Percentiles rank a stretch among this genome's conserved stretches.
phyloP scores from a whole-genome alignment of 2,329 filamentous ascomycete genomes.

The Spiromastix sp. region DNA sequence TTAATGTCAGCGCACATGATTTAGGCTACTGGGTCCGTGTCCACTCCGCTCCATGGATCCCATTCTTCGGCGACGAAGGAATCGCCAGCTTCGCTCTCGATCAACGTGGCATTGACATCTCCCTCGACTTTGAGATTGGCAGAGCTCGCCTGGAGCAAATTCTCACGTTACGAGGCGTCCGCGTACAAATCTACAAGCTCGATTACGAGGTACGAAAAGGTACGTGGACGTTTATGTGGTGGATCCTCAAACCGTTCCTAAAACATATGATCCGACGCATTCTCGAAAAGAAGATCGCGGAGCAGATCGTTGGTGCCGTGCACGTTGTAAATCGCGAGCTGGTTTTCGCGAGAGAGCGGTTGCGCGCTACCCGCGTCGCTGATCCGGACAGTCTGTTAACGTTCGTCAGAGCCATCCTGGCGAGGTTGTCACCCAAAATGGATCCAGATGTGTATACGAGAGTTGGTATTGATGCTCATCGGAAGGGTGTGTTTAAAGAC shows the following conservation, averaged over 20 bases:
- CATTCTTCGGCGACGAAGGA: conserved; percentile 63
- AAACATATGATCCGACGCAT: conserved; percentile 69
- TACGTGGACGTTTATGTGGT: conserved; percentile 66
- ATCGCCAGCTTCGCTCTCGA: conserved; percentile 80
- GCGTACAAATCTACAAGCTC: conserved; percentile 77
- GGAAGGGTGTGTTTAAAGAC: conserved; percentile 62
- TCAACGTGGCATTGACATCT: conserved; percentile 75
- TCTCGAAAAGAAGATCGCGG: conserved; percentile 67
- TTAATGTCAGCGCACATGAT: conserved; percentile 76
- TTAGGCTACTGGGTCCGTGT: conserved; percentile 82
- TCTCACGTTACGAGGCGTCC: conserved; percentile 62
- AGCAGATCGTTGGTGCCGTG: conserved; percentile 58
- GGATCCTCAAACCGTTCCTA: conserved; percentile 74
- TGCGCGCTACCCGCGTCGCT: conserved; percentile 75
- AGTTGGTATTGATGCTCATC: conserved; percentile 56
- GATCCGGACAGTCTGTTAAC: conserved; percentile 70
- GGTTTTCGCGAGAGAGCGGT: conserved; percentile 72
- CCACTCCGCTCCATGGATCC: conserved; percentile 59
- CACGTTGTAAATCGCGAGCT: conserved; percentile 74
- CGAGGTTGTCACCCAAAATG: conserved; percentile 59
- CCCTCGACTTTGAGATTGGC: conserved; percentile 73
- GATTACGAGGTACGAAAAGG: conserved; percentile 61
- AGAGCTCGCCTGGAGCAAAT: conserved; percentile 71
- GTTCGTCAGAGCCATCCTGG: conserved; percentile 72
- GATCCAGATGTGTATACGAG: conserved; percentile 68